Conservation (phyloP, 2,329 filamentous ascomycete genomes). For the Alternaria gansuensis region DNA sequence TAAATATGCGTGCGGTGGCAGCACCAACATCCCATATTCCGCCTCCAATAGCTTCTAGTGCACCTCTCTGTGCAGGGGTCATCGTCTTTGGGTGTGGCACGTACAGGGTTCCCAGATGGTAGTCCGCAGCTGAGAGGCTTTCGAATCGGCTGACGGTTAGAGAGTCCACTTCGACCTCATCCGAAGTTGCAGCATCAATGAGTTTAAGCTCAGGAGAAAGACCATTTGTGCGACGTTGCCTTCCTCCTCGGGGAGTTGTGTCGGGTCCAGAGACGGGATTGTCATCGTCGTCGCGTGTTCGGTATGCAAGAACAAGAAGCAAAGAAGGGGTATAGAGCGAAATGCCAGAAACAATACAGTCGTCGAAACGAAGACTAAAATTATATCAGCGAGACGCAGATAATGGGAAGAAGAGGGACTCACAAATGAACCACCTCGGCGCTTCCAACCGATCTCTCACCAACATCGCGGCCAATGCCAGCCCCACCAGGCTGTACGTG, state of each 20-base stretch:
- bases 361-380: slow-evolving; percentile 79
- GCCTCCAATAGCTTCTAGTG: slow-evolving; percentile 76
- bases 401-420: slow-evolving; percentile 52
- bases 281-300: slow-evolving; percentile 76
- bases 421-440: slow-evolving; percentile 94
- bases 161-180: slow-evolving; percentile 86
- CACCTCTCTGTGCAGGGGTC: slow-evolving; percentile 71
- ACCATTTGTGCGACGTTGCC: slow-evolving; percentile 77
- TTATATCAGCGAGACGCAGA: slow-evolving; percentile 33
- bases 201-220: slow-evolving; percentile 87
- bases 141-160: slow-evolving; percentile 88
- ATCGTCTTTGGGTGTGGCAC: slow-evolving; percentile 72
- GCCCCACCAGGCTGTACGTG: slow-evolving; percentile 82
- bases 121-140: slow-evolving; percentile 85
- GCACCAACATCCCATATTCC: slow-evolving; percentile 92
- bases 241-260: slow-evolving; percentile 70
- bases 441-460: slow-evolving; percentile 76
- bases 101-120: slow-evolving; percentile 85
- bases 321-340: slow-evolving; percentile 94
- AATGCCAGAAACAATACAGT: slow-evolving; percentile 97
- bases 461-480: slow-evolving; percentile 71
- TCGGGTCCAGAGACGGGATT: slow-evolving; percentile 63
- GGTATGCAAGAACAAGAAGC: slow-evolving; percentile 90
- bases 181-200: slow-evolving; percentile 83
- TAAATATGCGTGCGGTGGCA: slow-evolving; percentile 87